Base-by-base conservation (phyloP, 352 stramenopile genomes). In the Aphanomyces cochlioides region DNA sequence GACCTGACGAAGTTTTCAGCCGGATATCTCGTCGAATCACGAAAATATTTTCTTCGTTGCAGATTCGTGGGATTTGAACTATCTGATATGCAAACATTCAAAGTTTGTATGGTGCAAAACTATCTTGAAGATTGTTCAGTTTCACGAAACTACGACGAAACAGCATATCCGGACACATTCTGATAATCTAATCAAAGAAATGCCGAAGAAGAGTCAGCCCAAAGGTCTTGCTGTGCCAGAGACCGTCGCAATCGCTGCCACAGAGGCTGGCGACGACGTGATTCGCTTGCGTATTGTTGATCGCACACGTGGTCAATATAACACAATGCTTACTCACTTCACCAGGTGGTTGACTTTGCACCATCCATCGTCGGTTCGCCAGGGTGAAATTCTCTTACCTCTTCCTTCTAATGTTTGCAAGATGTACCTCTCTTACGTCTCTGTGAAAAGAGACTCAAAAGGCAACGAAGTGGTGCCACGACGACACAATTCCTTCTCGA, bases 401-500 rank as follows among this genome's bases (percentile, higher is more conserved):
- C 13, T 53, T n/a, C 45, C 45, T 53, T n/a, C 45, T 2, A 19
- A 15, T n/a, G 2, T 53, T 53, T 53, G 45, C n/a, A 15, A 53
- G 45, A 53, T 53, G 13, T 53, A 53, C 45, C 45, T 53, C 45
- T 53, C 45, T n/a, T 53, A n/a, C n/a, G 45, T 53, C 13, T 53
- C 45, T n/a, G n/a, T 1, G 13, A 53, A 53, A 2, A 15, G 45
- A 53, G n/a, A 53, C 45, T 15, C 45, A 2, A 19, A 15, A 53
- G 45, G 45, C 13, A 19, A n/a, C 45, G 45, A 53, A 19, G 1
- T 53, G n/a, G 13, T n/a, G 13, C 45, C 45, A 1, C 13, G 13
- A n/a, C 45, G 45, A 15, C 45, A 53, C 45, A 53, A 53, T n/a
- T 53, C 45, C 45, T 53, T 53, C n/a, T 53, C 45, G n/a, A 53